phyloP scores from a whole-genome alignment of 331 rosid genomes.

The Malus hybrid region DNA sequence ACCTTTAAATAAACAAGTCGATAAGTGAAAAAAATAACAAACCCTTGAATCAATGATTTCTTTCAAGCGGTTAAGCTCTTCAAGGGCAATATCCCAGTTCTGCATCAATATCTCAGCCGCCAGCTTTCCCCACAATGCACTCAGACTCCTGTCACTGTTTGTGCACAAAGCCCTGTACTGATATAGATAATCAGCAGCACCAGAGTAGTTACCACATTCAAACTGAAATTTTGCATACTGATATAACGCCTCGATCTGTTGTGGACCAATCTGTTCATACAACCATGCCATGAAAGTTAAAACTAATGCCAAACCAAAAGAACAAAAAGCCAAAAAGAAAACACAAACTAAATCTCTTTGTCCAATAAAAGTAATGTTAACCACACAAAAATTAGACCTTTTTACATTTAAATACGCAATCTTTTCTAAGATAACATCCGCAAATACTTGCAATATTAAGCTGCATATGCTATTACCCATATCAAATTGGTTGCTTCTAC shows the following conservation, averaged over 20 bases:
- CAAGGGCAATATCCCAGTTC: slow-evolving; percentile 94
- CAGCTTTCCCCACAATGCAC: slow-evolving; percentile 97
- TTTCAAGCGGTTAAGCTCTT: slow-evolving; percentile 86
- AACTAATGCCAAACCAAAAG: neutral
- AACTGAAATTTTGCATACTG: slow-evolving; percentile 96
- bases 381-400: neutral
- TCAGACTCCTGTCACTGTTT: slow-evolving; percentile 76
- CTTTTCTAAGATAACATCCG: neutral
- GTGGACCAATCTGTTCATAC: slow-evolving; percentile 67
- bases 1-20: neutral
- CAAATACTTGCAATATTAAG: neutral
- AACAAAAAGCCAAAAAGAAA: too few species aligned
- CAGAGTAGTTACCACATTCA: slow-evolving; percentile 98
- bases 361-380: neutral
- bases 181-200: slow-evolving; percentile 95
- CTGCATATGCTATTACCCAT: neutral
- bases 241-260: slow-evolving; percentile 84
- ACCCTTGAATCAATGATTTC: slow-evolving; percentile 96
- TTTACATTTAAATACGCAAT: neutral
- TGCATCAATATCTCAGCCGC: slow-evolving; percentile 98
- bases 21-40: neutral
- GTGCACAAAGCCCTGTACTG: slow-evolving; percentile 95
- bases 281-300: slow-evolving; percentile 8
- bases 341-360: neutral
- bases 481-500: neutral